phyloP scores from a whole-genome alignment of 371 early-diverging fungal genomes.

The Umbelopsis sp. region DNA sequence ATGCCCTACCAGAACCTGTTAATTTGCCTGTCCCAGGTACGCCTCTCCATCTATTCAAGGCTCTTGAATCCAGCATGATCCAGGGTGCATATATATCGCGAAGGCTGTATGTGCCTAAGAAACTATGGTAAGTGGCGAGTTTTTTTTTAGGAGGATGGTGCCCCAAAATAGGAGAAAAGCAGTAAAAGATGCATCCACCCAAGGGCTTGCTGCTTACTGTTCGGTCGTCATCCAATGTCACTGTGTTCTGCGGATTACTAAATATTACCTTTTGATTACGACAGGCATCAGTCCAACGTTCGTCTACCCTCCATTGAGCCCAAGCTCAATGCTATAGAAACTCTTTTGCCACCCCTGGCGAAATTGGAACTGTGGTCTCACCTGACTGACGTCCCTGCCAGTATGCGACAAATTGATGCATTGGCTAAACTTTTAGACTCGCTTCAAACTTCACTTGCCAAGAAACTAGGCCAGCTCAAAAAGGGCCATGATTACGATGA shows the following conservation, averaged over 20 bases:
- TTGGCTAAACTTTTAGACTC: conserved; percentile 22
- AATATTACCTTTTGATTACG: too few relatives aligned
- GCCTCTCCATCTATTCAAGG: background rate
- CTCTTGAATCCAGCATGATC: conserved; percentile 22
- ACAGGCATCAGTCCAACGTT: conserved; percentile 25
- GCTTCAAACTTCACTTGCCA: conserved; percentile 14
- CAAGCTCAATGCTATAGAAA: conserved; percentile 35
- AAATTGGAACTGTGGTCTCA: conserved; percentile 19
- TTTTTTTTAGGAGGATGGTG: too few relatives aligned
- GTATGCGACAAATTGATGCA: conserved; percentile 21
- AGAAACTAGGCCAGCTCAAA: conserved; percentile 2
- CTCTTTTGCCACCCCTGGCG: conserved; percentile 15
- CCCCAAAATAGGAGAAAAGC: background rate
- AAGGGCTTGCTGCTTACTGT: too few relatives aligned
- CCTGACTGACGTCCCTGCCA: conserved; percentile 7
- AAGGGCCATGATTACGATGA: conserved; percentile 1
- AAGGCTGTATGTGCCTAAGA: conserved; percentile 34
- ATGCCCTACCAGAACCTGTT: background rate
- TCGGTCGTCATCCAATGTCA: too few relatives aligned
- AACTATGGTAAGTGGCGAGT: conserved; percentile 30
- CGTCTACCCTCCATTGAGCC: conserved; percentile 33
- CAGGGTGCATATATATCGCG: conserved; percentile 33
- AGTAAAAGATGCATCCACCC: background rate
- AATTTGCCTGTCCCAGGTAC: background rate
- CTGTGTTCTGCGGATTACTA: too few relatives aligned